Base-by-base conservation (phyloP, 192 early-diverging fungal genomes). In the Pecoramyces ruminantium region DNA sequence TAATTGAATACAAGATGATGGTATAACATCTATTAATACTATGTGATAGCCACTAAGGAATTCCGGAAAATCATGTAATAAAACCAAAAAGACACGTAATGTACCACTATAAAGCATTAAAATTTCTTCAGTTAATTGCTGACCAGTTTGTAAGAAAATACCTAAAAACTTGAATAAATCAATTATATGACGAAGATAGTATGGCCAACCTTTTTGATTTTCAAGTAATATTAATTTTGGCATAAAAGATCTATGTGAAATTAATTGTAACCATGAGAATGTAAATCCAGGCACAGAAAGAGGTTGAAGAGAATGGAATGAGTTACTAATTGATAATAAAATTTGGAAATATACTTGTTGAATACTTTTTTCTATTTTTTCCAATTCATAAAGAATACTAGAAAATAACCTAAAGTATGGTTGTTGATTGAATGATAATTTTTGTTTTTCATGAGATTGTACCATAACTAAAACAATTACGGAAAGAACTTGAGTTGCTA, bases 41-140 rank as follows among this genome's bases (percentile, higher is more conserved):
- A 96, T 93, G 83, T 96, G 94, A 81, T 97, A 95, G 80, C 92
- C 93, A 82, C 94, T 93, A 79, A 99, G 87, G 85, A 98, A 99
- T 86, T 99, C 97, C 17, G 97, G 97, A 84, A 95, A 98, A 84
- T 99, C 97, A 84, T 98, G 96, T 80, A 98, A 85, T 15, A 99
- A 84, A 12, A 99, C 93, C 29, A 99, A 86, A 34, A 99, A 84
- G n/a, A 99, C 93, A 30, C 97, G 92, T 25, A 99, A 88, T 14
- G 94, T 93, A 18, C 95, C 96, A 80, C 91, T 90, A 88, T 99
- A 99, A 29, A 98, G 89, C 86, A 93, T 86, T 11, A 67, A 67
- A n/a, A 67, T 67, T 67, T 67, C 51, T 82, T 93, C 92, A 77
- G 27, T 30, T 16, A 86, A 87, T 79, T 89, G 86, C 30, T 87